These are phyloP conservation scores for Smittium culicis DNA, from an alignment of 371 early-diverging fungal genomes.

Conservation along the genomic window DNA sequence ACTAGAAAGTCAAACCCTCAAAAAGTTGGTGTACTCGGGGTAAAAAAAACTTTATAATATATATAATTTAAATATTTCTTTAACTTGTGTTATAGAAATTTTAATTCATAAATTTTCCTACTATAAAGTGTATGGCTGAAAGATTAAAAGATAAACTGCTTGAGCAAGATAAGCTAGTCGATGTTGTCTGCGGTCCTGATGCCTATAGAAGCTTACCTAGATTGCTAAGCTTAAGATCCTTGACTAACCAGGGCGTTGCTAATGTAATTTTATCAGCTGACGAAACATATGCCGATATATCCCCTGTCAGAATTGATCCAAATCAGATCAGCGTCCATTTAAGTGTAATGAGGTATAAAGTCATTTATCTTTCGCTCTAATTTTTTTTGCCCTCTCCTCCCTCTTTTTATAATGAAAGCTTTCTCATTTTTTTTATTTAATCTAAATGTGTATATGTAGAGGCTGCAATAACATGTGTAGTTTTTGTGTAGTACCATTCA, in stretches of 20 bases:
- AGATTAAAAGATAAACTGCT: slow-evolving; percentile 54
- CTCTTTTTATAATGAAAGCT: neutral
- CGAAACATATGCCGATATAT: slow-evolving; percentile 69
- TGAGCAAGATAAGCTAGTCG: slow-evolving; percentile 55
- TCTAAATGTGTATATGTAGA: slow-evolving; percentile 16
- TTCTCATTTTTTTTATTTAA: neutral
- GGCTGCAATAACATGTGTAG: slow-evolving; percentile 77
- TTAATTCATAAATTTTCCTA: no score
- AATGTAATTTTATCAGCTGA: slow-evolving; percentile 72
- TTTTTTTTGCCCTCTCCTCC: no score
- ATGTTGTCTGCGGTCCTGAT: slow-evolving; percentile 69
- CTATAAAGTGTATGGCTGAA: slow-evolving; percentile 59
- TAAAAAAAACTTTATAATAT: slow-evolving; percentile 1
- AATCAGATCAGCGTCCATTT: slow-evolving; percentile 47
- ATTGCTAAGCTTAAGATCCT: slow-evolving; percentile 46
- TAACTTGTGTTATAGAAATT: no score
- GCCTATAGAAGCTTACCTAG: slow-evolving; percentile 62
- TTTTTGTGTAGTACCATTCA: slow-evolving; percentile 67
- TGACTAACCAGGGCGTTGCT: slow-evolving; percentile 53
- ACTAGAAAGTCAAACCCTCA: slow-evolving; percentile 38
- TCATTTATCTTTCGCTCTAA: no score
- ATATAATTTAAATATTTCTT: neutral
- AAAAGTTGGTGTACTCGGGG: slow-evolving; percentile 58
- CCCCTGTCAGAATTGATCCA: slow-evolving; percentile 51
- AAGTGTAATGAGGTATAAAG: slow-evolving; percentile 42